Evolutionary conservation across 345 rosid genomes (phyloP).

Genomic region (Melaleuca alternifolia): DNA sequence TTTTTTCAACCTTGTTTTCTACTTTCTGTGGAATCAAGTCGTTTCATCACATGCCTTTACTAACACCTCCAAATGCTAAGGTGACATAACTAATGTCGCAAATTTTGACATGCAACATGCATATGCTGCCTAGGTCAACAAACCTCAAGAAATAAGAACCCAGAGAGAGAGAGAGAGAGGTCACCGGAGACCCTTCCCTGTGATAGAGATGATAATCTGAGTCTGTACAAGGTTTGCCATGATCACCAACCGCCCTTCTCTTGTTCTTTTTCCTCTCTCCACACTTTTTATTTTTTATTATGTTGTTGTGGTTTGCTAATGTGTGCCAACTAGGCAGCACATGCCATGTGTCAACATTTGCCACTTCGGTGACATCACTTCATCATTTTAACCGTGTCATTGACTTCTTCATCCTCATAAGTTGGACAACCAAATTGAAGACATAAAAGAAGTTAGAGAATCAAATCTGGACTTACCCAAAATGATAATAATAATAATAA

Average conservation of each 20-base stretch:
- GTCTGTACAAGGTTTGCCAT: too few species aligned
- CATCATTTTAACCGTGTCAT: neutral
- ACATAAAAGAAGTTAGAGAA: neutral
- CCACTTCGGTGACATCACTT: neutral
- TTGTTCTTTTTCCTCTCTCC: neutral
- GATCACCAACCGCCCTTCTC: neutral
- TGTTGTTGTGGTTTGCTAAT: neutral
- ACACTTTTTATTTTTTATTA: neutral
- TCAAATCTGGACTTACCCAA: neutral
- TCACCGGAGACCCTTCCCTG: too few species aligned
- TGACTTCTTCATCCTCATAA: neutral
- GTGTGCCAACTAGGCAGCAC: neutral
- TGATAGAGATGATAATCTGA: too few species aligned
- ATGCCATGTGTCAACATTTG: neutral
- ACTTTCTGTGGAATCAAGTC: neutral
- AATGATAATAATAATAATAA: neutral
- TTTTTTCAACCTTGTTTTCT: neutral
- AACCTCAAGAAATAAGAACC: neutral
- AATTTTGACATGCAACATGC: neutral
- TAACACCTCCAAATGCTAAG: neutral
- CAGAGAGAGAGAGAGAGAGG: neutral
- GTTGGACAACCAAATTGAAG: neutral
- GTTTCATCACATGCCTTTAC: neutral
- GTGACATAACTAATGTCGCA: neutral
- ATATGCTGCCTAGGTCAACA: neutral